Evolutionary conservation across 306 rosid species (phyloP).

Genomic region (Abrus precatorius): DNA sequence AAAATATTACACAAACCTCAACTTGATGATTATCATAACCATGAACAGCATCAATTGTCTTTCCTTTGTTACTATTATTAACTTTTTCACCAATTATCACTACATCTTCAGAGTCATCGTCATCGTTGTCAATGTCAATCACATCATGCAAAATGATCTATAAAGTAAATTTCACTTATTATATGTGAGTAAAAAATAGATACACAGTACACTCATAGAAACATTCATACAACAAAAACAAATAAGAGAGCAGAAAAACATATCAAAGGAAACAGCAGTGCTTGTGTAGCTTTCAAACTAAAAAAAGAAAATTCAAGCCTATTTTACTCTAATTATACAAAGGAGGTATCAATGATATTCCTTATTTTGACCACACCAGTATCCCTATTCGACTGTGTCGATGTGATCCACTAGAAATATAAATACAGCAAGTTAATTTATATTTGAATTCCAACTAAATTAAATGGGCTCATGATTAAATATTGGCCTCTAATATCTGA

Average conservation of each 20-base stretch:
- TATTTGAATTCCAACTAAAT: not conserved
- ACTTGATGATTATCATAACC: constrained; percentile 54
- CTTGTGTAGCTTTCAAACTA: not conserved
- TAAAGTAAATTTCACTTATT: constrained; percentile 33
- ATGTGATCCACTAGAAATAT: constrained; percentile 5
- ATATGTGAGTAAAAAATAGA: constrained; percentile 11
- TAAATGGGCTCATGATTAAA: not conserved
- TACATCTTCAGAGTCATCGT: constrained; percentile 60
- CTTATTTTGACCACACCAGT: not conserved
- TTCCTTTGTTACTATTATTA: constrained; percentile 63
- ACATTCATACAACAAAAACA: constrained; percentile 12
- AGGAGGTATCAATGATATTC: not conserved
- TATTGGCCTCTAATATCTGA: constrained; percentile 7
- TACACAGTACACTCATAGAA: not conserved
- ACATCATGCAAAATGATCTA: constrained; percentile 64
- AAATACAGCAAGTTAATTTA: not conserved
- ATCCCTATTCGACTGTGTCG: not conserved
- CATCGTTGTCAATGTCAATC: constrained; percentile 74
- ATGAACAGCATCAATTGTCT: constrained; percentile 54
- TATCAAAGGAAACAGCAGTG: not conserved
- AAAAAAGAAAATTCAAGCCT: not conserved
- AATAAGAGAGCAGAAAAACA: constrained; percentile 4
- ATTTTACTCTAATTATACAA: constrained; percentile 21
- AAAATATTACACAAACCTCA: constrained; percentile 62
- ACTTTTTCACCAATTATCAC: constrained; percentile 59